Conservation (phyloP, 768 basidiomycete species). For the Termitomyces sp. region DNA sequence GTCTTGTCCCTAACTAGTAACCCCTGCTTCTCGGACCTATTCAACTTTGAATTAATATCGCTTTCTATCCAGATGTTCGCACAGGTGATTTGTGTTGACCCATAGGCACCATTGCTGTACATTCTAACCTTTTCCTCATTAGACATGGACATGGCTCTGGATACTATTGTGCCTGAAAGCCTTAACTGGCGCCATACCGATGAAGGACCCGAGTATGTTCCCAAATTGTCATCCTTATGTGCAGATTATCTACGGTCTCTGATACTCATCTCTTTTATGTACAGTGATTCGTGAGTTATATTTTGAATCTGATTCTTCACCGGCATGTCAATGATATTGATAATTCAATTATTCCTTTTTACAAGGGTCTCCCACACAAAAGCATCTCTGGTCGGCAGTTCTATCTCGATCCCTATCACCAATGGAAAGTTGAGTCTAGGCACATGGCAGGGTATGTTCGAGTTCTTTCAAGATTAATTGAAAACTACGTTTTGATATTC, state of each 20-base stretch:
- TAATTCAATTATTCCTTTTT: neutral
- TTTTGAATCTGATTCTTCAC: too few species aligned
- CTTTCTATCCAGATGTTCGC: conserved; percentile 26
- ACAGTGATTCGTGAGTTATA: conserved; percentile 79
- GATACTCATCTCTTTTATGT: too few species aligned
- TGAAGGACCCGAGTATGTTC: conserved; percentile 81
- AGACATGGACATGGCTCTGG: conserved; percentile 97
- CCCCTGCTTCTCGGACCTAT: conserved; percentile 28
- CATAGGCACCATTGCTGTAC: neutral
- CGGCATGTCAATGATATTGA: too few species aligned
- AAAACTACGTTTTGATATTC: neutral
- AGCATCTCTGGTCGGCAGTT: conserved; percentile 78
- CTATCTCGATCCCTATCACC: conserved; percentile 81
- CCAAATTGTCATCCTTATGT: neutral
- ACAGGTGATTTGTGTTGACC: conserved; percentile 20
- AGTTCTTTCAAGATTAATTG: neutral
- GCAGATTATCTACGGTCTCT: too few species aligned
- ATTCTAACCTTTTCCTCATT: neutral
- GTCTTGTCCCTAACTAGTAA: conserved; percentile 50
- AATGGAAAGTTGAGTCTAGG: conserved; percentile 76
- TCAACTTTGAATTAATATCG: neutral
- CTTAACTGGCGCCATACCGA: conserved; percentile 84
- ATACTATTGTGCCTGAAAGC: conserved; percentile 81
- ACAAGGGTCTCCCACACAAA: conserved; percentile 87
- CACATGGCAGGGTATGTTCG: conserved; percentile 83